phyloP scores from a whole-genome alignment of 768 basidiomycete genomes.

The Phlebiopsis flavidoalba region DNA sequence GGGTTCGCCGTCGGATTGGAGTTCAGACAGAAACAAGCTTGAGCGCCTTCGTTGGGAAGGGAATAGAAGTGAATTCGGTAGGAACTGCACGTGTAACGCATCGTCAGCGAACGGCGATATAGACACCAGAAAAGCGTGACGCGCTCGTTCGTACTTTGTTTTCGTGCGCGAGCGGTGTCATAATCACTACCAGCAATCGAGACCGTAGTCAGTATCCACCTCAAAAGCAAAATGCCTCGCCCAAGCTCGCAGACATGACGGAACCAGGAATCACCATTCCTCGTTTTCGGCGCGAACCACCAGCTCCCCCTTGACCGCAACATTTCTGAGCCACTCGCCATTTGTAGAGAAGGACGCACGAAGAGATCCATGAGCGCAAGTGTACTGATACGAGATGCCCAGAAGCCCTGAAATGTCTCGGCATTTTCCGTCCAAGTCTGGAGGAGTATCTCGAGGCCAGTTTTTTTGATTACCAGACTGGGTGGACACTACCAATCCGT shows the following conservation, averaged over 20 bases:
- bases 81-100: conserved; percentile 51
- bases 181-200: conserved; percentile 65
- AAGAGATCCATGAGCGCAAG: conserved; percentile 78
- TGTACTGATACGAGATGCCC: conserved; percentile 84
- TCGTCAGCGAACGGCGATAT: background rate
- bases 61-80: conserved; percentile 76
- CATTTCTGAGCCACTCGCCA: conserved; percentile 40
- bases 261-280: conserved; percentile 57
- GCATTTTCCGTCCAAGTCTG: conserved; percentile 94
- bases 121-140: conserved; percentile 3
- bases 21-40: conserved; percentile 83
- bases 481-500: conserved; percentile 45
- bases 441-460: conserved; percentile 82
- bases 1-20: conserved; percentile 74
- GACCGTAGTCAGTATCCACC: background rate
- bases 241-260: background rate
- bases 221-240: background rate
- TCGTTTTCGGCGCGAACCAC: conserved; percentile 77
- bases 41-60: conserved; percentile 90
- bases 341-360: conserved; percentile 61
- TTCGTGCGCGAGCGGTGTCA: conserved; percentile 93
- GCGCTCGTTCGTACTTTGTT: conserved; percentile 55
- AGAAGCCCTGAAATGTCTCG: conserved; percentile 92
- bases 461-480: conserved; percentile 37
- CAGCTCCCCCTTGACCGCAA: conserved; percentile 82